A percentile compares a stretch with the other conserved stretches of the same genome.
These are phyloP conservation scores for Phytophthora quininea DNA, from an alignment of 352 stramenopile species.

Conservation along the genomic window DNA sequence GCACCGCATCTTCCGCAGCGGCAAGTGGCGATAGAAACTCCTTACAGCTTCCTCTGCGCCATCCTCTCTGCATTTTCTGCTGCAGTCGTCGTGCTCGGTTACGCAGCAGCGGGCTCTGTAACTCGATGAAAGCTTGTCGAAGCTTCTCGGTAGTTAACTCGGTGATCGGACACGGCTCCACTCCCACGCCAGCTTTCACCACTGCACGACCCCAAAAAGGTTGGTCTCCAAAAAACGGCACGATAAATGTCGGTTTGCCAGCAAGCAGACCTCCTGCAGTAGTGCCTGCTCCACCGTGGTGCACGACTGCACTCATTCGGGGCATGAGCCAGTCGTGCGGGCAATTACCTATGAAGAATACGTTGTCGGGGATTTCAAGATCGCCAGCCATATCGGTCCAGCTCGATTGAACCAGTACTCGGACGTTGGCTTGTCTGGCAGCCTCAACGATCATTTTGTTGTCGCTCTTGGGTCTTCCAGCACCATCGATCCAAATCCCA, in stretches of 20 bases:
- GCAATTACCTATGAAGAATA: slow-evolving; percentile 67
- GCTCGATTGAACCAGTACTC: slow-evolving; percentile 89
- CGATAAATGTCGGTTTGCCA: slow-evolving; percentile 93
- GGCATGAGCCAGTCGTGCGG: slow-evolving; percentile 92
- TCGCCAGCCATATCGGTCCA: slow-evolving; percentile 75
- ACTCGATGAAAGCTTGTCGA: slow-evolving; percentile 62
- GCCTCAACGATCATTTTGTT: slow-evolving; percentile 84
- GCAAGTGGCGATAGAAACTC: slow-evolving; percentile 87
- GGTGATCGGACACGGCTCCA: slow-evolving; percentile 79
- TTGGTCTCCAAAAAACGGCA: slow-evolving; percentile 96
- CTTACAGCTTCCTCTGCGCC: slow-evolving; percentile 76
- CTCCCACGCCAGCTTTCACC: slow-evolving; percentile 77
- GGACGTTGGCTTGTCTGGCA: slow-evolving; percentile 52
- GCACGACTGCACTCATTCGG: slow-evolving; percentile 83
- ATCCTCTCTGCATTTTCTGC: slow-evolving; percentile 78
- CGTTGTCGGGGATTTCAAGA: slow-evolving; percentile 45
- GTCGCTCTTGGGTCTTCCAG: slow-evolving; percentile 77
- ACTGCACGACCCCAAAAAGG: slow-evolving; percentile 93
- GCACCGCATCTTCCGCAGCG: slow-evolving; percentile 82
- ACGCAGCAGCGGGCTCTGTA: slow-evolving; percentile 56
- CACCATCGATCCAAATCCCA: slow-evolving; percentile 94
- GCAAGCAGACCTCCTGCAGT: slow-evolving; percentile 87
- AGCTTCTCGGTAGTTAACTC: slow-evolving; percentile 85
- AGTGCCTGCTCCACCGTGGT: slow-evolving; percentile 83
- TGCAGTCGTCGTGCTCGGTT: slow-evolving; percentile 52